Evolutionary conservation across 176 grass and related monocot genomes (phyloP).

Genomic region (Lolium perenne): DNA sequence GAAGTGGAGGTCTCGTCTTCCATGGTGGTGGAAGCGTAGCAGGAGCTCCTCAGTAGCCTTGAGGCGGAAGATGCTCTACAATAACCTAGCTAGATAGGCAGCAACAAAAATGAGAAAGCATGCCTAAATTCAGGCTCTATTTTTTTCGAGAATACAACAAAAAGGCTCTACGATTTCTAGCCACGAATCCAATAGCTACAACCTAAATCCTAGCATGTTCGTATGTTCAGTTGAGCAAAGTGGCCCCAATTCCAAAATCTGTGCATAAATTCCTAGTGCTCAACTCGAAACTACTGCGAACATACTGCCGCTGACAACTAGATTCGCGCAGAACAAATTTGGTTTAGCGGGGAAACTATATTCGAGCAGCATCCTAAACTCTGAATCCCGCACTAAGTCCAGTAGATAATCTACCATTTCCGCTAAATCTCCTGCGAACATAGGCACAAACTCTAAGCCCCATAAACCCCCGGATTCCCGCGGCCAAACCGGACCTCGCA

Average conservation of each 20-base stretch:
- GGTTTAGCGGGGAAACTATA: background rate
- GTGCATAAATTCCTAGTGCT: background rate
- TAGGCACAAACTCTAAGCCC: background rate
- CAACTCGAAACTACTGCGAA: background rate
- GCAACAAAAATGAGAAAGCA: background rate
- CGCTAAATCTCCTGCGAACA: background rate
- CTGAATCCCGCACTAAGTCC: background rate
- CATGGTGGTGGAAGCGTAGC: constrained; percentile 54
- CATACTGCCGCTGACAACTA: background rate
- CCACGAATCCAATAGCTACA: background rate
- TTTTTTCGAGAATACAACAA: background rate
- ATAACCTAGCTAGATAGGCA: constrained; percentile 69
- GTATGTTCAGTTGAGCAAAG: background rate
- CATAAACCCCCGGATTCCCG: background rate
- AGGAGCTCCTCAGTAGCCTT: constrained; percentile 20
- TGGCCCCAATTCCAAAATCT: background rate
- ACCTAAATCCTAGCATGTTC: background rate
- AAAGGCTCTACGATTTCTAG: background rate
- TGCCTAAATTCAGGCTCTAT: too few relatives aligned
- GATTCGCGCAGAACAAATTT: constrained; percentile 17
- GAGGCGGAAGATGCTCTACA: constrained; percentile 56
- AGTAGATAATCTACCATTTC: background rate
- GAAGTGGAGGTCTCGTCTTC: constrained; percentile 73
- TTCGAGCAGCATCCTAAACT: background rate
- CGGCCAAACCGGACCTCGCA: background rate